phyloP scores from a whole-genome alignment of 768 basidiomycete species.

The Crucibulum laeve region DNA sequence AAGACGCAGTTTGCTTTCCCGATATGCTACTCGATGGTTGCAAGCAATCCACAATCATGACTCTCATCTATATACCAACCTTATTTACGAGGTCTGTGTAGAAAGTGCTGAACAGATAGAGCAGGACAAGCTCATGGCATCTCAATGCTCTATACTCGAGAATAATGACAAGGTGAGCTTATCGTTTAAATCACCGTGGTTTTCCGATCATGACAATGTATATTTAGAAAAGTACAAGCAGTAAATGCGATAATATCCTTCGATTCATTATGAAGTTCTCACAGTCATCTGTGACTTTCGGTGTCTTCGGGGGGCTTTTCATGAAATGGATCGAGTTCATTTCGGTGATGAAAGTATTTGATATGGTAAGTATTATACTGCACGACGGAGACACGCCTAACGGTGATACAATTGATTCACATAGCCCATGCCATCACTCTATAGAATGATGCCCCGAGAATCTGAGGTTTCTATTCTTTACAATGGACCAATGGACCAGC shows the following conservation, averaged over 20 bases:
- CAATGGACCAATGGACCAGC: conserved; percentile 25
- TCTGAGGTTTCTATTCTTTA: conserved; percentile 35
- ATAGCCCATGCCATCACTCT: conserved; percentile 51
- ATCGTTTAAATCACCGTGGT: not conserved
- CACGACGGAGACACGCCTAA: not conserved
- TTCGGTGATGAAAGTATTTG: conserved; percentile 23
- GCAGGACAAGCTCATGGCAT: conserved; percentile 3
- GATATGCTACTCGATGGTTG: conserved; percentile 67
- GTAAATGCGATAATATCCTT: conserved; percentile 37
- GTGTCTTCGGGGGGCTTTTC: conserved; percentile 53
- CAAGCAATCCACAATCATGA: conserved; percentile 64
- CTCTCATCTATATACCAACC: conserved; percentile 41
- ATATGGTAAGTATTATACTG: conserved; percentile 29
- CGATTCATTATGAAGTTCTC: conserved; percentile 49
- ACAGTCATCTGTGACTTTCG: conserved; percentile 51
- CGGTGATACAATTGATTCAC: conserved; percentile 6
- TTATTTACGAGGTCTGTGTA: conserved; percentile 49
- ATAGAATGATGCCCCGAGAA: conserved; percentile 55
- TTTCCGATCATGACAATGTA: not conserved
- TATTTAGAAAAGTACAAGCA: not conserved
- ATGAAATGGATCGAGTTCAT: conserved; percentile 53
- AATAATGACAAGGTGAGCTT: not conserved
- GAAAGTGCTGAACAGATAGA: conserved; percentile 31
- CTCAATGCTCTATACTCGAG: not conserved
- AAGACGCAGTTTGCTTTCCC: conserved; percentile 46